Base-by-base conservation (phyloP, 306 rosid species). In the Rosa multiflora region DNA sequence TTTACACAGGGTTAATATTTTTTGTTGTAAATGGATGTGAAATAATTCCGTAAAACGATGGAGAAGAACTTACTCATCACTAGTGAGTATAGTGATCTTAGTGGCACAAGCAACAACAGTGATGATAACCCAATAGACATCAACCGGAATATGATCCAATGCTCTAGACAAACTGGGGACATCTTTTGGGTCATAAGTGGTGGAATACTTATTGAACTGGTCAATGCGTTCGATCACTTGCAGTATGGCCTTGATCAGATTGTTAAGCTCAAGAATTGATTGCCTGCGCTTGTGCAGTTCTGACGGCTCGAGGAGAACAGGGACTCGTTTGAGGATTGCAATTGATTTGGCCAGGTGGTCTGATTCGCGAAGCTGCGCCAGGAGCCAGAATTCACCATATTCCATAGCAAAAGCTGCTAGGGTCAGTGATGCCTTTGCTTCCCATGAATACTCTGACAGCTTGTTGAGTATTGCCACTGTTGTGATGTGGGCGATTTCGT, bases 341-440 rank as follows among this genome's bases (percentile, higher is more conserved):
- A 93, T 13, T 0, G 94, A 85, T 75, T 87, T 89, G 23, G 97
- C 92, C 0, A 91, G 83, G n/a, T 76, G 89, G 75, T 91, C 83
- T 0, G 86, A 72, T 66, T 86, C 80, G 51, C 70, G 79, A 61
- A 77, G 53, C 64, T 81, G 89, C 15, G 93, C 82, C 2, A 93
- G 86, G 1, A 88, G 71, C 93, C 93, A 91, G 66, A 91, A 89
- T 18, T 93, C 90, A 0, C 94, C 92, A 37, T 83, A 91, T 43
- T 93, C 93, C 10, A 87, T 5, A 2, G 94, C 84, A 66, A 93
- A 93, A 18, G 96, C 94, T 0, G 92, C 90, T 0, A 93, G 83
- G 5, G 94, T 83, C 14, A 93, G 77, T 73, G 88, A 91, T 1
- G 86, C 88, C 78, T 91, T 91, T 26, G 89, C 91, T 18, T 84